Evolutionary conservation across 176 grass and related monocot species (phyloP).

Genomic region (Eremochloa ophiuroides): DNA sequence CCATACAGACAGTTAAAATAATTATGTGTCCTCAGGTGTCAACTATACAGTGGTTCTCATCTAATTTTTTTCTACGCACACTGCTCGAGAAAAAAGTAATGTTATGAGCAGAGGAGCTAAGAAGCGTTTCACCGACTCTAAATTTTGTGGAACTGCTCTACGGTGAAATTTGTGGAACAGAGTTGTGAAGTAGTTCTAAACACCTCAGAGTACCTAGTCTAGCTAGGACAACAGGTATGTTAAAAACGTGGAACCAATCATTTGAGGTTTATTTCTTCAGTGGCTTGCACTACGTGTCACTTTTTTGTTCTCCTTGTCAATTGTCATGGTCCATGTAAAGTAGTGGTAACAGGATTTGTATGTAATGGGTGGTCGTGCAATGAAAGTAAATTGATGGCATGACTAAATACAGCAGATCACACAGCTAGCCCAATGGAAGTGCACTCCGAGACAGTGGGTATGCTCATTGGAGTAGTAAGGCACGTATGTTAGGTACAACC

Average conservation of each 20-base stretch:
- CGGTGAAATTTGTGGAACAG: too few relatives aligned
- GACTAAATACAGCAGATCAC: not conserved
- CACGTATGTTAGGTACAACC: slow-evolving; percentile 25
- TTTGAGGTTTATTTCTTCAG: not conserved
- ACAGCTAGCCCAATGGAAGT: not conserved
- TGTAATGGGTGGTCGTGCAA: not conserved
- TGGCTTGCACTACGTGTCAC: not conserved
- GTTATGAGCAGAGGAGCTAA: too few relatives aligned
- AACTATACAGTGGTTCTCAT: too few relatives aligned
- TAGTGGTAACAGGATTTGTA: not conserved
- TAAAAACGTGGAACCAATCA: slow-evolving; percentile 1
- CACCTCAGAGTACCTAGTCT: too few relatives aligned
- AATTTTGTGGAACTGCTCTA: too few relatives aligned
- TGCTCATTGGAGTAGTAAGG: not conserved
- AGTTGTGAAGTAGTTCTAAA: too few relatives aligned
- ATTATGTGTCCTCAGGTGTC: too few relatives aligned
- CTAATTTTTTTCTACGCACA: too few relatives aligned
- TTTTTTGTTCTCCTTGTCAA: not conserved
- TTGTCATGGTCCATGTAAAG: slow-evolving; percentile 1
- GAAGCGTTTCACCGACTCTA: too few relatives aligned
- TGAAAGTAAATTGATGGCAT: not conserved
- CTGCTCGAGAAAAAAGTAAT: too few relatives aligned
- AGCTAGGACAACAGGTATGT: not conserved
- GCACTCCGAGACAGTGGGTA: not conserved
- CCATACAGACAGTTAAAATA: too few relatives aligned